These are phyloP conservation scores for Apiospora aurea DNA, from an alignment of 2,329 filamentous ascomycete genomes.

Conservation along the genomic window DNA sequence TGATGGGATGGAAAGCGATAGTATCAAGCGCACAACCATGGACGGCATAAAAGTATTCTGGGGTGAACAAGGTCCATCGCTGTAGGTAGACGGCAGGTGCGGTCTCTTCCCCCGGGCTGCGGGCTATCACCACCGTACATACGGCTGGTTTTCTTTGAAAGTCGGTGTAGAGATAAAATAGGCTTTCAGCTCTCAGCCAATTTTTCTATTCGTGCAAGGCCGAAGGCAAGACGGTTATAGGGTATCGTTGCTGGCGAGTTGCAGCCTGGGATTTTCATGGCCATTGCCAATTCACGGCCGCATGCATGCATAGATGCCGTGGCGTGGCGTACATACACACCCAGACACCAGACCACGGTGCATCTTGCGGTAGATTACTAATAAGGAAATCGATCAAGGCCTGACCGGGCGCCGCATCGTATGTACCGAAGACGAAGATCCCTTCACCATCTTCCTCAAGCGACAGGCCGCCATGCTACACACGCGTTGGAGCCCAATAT, in stretches of 20 bases:
- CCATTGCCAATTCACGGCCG: not conserved
- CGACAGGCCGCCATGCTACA: not conserved
- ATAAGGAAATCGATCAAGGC: not conserved
- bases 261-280: not conserved
- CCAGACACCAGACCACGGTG: not conserved
- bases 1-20: not conserved
- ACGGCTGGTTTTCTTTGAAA: not conserved
- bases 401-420: not conserved
- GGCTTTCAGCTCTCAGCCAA: not conserved
- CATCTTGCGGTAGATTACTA: constrained; percentile 11
- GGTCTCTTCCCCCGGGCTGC: not conserved
- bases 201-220: constrained; percentile 9
- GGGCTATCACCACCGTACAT: not conserved
- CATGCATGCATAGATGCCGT: not conserved
- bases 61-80: constrained; percentile 14
- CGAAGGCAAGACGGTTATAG: not conserved
- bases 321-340: not conserved
- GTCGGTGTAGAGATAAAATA: constrained; percentile 19
- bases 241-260: not conserved
- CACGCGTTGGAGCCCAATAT: constrained; percentile 4
- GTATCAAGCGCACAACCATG: not conserved
- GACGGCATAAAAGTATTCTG: constrained; percentile 4
- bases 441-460: not conserved
- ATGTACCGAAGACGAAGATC: not conserved
- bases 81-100: not conserved